Evolutionary conservation across 768 basidiomycete genomes (phyloP), one percentile per base, ranked within the genome.

Genomic region (Auriscalpium vulgare): DNA sequence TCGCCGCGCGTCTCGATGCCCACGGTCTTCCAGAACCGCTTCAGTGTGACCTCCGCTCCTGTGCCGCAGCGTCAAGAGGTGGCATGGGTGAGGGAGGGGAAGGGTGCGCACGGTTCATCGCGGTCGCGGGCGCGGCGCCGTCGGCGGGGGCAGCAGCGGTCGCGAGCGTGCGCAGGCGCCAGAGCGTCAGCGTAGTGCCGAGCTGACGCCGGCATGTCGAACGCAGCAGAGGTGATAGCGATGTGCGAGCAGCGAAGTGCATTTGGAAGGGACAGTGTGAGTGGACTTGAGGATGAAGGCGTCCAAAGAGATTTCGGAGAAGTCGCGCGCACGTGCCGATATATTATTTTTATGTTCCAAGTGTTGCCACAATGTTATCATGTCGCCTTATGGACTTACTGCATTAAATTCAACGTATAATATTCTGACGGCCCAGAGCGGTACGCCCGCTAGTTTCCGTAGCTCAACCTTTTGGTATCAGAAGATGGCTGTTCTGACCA

Each of bases 21-120:
- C n/a, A 95, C 97, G 0, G 80, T 81, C 66, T 93, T 94, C 97
- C 97, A 99, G 68, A 98, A 98, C 23, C 97, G 78, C 61, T 88
- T 87, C 69, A 91, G 75, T 1, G 91, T 88, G 40, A 83, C 80
- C 70, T 97, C 91, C 10, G 91, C 92, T 58, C 88, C 94, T 97
- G 63, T 97, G 63, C 57, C 49, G 35, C 10, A 50, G 17, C 11
- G 21, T 53, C 36, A 49, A 21, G 21, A 21, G 19, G 47, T 60
- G 14, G 62, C 56, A n/a, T 29, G 16, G 40, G 46, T 37, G 10
- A 13, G 29, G 21, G 13, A 37, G 19, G 50, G 47, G 17, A 46
- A 50, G 10, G 9, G 37, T n/a, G 69, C 75, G 59, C 69, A 87
- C 86, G 84, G 62, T 86, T 85, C 16, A 84, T 86, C 59, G 82